Conservation (phyloP, 441 rosid genomes). For the Omphalea diandra region DNA sequence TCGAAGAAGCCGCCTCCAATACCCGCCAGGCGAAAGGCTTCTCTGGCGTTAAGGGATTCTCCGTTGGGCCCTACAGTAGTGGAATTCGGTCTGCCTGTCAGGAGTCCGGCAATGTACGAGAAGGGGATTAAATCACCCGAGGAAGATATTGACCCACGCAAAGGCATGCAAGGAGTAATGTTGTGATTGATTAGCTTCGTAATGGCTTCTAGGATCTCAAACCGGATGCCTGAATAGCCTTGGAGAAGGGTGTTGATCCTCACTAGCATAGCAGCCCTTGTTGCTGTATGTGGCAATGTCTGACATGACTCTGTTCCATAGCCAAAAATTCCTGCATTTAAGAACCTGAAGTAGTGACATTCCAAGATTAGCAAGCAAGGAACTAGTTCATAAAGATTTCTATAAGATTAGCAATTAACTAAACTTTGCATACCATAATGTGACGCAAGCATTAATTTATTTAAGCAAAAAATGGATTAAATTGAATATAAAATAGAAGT, state of each 20-base stretch:
- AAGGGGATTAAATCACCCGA: slow-evolving; percentile 51
- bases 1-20: slow-evolving; percentile 34
- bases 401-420: not conserved
- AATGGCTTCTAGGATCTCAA: slow-evolving; percentile 48
- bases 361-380: not conserved
- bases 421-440: not conserved
- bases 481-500: too few species aligned
- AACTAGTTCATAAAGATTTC: not conserved
- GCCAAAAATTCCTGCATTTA: slow-evolving; percentile 50
- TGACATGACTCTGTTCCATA: slow-evolving; percentile 38
- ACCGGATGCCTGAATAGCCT: slow-evolving; percentile 50
- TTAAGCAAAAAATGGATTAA: too few species aligned
- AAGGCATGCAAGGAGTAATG: slow-evolving; percentile 49
- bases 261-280: slow-evolving; percentile 50
- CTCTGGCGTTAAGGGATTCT: slow-evolving; percentile 24
- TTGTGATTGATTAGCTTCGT: slow-evolving; percentile 41
- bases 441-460: too few species aligned
- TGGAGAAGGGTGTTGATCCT: slow-evolving; percentile 47
- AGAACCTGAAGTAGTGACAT: slow-evolving; percentile 29
- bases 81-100: slow-evolving; percentile 43
- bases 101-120: slow-evolving; percentile 47
- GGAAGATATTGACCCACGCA: slow-evolving; percentile 45
- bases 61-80: slow-evolving; percentile 40
- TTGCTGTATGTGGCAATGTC: slow-evolving; percentile 42
- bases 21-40: slow-evolving; percentile 35